phyloP scores from a whole-genome alignment of 2,329 filamentous ascomycete genomes.

The Cladosporium sp. region DNA sequence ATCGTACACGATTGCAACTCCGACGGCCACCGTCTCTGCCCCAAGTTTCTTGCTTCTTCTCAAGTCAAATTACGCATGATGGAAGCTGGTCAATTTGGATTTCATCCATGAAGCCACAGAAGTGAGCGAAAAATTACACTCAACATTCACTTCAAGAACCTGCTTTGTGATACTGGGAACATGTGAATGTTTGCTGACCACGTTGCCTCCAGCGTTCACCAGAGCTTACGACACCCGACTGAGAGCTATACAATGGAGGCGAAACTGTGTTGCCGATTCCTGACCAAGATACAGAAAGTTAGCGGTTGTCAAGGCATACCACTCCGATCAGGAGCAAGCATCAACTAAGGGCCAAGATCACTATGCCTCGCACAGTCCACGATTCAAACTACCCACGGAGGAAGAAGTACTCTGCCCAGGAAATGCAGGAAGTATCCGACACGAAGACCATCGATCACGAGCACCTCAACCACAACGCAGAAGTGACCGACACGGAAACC shows the following conservation, averaged over 20 bases:
- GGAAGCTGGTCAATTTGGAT: neutral
- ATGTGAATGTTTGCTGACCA: neutral
- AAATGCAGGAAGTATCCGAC: neutral
- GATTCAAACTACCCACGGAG: neutral
- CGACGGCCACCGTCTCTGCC: neutral
- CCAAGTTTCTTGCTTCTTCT: neutral
- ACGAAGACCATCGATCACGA: neutral
- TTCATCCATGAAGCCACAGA: neutral
- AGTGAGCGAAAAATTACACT: neutral
- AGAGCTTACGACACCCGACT: neutral
- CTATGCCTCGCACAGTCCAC: neutral
- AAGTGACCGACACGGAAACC: neutral
- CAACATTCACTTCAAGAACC: neutral
- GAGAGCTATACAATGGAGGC: neutral
- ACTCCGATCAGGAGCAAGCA: neutral
- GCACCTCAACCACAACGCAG: neutral
- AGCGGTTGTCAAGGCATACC: too few relatives aligned
- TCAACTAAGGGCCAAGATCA: neutral
- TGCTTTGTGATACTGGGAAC: neutral
- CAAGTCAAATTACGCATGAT: neutral
- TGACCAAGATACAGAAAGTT: too few relatives aligned
- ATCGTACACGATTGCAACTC: neutral
- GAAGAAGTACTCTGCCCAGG: neutral
- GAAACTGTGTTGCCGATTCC: neutral
- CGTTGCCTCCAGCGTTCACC: neutral